phyloP scores from a whole-genome alignment of 306 rosid genomes.

The Medicago lupulina region DNA sequence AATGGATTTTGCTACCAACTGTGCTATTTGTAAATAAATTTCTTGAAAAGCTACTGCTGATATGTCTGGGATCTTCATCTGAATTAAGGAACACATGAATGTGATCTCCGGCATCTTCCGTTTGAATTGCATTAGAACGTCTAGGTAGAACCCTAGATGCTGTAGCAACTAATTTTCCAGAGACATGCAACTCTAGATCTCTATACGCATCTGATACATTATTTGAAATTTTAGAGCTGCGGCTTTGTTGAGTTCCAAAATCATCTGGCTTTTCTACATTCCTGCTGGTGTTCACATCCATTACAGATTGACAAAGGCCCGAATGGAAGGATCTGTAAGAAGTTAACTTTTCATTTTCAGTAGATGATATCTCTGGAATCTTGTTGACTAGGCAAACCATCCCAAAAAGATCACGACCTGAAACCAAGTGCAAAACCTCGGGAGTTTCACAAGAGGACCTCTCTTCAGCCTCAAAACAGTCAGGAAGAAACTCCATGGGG shows the following conservation, averaged over 20 bases:
- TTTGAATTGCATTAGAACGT: conserved; percentile 47
- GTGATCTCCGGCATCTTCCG: conserved; percentile 63
- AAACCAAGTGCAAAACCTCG: conserved; percentile 92
- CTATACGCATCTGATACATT: conserved; percentile 65
- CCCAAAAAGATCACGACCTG: conserved; percentile 96
- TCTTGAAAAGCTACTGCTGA: conserved; percentile 38
- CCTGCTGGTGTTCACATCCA: conserved; percentile 42
- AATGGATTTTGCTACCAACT: conserved; percentile 57
- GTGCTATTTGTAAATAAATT: conserved; percentile 43
- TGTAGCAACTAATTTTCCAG: conserved; percentile 78
- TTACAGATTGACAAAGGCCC: conserved; percentile 44
- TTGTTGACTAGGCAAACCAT: conserved; percentile 70
- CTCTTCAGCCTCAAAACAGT: conserved; percentile 97
- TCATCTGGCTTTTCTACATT: conserved; percentile 43
- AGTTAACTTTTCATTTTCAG: conserved; percentile 52
- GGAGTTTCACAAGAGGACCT: conserved; percentile 85
- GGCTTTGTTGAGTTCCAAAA: conserved; percentile 44
- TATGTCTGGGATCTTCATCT: conserved; percentile 46
- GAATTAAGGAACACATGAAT: conserved; percentile 77
- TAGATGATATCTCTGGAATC: conserved; percentile 57
- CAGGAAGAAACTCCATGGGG: conserved; percentile 82
- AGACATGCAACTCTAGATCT: conserved; percentile 82
- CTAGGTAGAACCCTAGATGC: conserved; percentile 75
- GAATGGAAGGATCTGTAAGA: conserved; percentile 52
- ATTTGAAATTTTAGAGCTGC: conserved; percentile 39